Evolutionary conservation across 78 protist species (phyloP), one percentile per base, ranked within the genome.

Genomic region (Dictyostelium capitatum): DNA sequence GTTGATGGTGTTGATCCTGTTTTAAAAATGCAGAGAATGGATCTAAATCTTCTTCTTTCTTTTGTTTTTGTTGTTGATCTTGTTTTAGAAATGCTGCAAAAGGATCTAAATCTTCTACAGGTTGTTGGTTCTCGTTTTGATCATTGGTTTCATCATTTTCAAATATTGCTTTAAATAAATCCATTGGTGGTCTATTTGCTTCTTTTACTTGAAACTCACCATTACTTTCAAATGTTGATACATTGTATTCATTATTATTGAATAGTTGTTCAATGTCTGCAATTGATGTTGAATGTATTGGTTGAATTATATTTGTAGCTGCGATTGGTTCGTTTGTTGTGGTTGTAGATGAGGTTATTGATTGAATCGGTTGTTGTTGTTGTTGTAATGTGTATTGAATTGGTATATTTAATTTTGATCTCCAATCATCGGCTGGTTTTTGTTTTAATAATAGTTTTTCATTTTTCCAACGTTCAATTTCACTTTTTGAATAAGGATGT

Each of bases 121-220:
- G 43, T 4, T 11, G 23, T n/a, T 62, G 23, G 20, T 73, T 51
- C 5, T 51, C 72, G 32, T 82, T 17, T 23, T 46, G 46, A 25
- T n/a, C 12, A 12, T 32, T 19, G 12, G 50, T 46, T 23, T 67
- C 59, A 14, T 78, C 70, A 74, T 53, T 59, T 81, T 90, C 95
- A 62, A 90, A 90, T 0, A 90, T 90, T 15, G 95, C 85, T 50
- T 90, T 90, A 54, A 90, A 90, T 32, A 90, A 50, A 62, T 90
- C 95, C 15, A 90, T 54, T 19, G 95, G 81, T 20, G 95, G 95
- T 74, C 83, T 90, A 47, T 79, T 28, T 9, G 77, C 84, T 20
- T 90, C 89, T 20, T 25, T 90, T 23, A 80, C 50, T 72, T 28
- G 41, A 64, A 28, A 84, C 7, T 43, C 15, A 15, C 56, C 82